Evolutionary conservation across 257 asterid genomes (phyloP), one percentile per base, ranked within the genome.

Genomic region (Echites panduratus): DNA sequence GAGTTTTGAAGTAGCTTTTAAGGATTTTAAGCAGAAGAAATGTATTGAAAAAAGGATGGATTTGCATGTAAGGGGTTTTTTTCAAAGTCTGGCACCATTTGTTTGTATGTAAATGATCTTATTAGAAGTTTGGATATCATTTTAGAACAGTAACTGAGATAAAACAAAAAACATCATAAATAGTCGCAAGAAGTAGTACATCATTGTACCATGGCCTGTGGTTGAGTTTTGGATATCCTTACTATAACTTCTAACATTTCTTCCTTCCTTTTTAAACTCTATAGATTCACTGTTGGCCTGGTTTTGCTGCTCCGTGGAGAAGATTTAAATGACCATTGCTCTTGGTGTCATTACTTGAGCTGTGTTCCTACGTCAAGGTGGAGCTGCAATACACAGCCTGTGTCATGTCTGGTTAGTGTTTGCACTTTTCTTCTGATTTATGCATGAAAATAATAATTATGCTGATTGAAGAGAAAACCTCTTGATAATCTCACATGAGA

Each of bases 271-370:
- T 41, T 41, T 6, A 32, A 27, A 50, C 29, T 54, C 35, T 2
- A 16, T 57, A 94, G 97, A 87, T 87, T 91, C 73, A 84, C 86
- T 0, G 75, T 75, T n/a, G 93, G 93, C 68, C 57, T 91, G 77
- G 90, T 88, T 73, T 71, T 87, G 84, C 96, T 94, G 76, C 87
- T 94, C 50, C 95, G 89, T 2, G 99, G 97, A 13, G 97, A 83
- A 78, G 87, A 94, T 81, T 71, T 91, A 73, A 94, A 94, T 52
- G 95, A 88, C 41, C 91, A 83, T 67, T 94, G 97, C 77, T 84
- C 96, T 3, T 94, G 97, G 96, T 91, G 96, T 81, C 97, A 94
- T 78, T 89, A 94, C 76, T 84, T 94, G 74, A 94, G 97, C 27
- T 94, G 99, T 19, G 86, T 91, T 63, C 97, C 96, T 11, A 89